Evolutionary conservation across 768 basidiomycete genomes (phyloP).

Genomic region (Hygrocybe coccinea): DNA sequence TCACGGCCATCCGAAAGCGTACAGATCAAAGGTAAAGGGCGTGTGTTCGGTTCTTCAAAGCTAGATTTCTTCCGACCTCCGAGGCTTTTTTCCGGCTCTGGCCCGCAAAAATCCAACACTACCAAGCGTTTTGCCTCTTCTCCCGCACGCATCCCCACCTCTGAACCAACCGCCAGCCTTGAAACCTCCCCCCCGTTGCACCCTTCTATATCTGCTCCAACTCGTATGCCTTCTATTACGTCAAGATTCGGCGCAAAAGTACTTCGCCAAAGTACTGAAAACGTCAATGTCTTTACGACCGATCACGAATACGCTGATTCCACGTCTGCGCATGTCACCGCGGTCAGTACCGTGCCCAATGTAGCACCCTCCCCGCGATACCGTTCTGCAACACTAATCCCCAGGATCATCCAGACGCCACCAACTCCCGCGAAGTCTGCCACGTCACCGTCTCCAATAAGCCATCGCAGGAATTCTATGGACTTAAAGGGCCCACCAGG

Average conservation of each 20-base stretch:
- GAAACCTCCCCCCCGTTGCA: constrained; percentile 1
- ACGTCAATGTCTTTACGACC: neutral
- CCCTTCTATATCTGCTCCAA: constrained; percentile 9
- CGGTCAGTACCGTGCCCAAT: neutral
- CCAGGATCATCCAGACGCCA: constrained; percentile 32
- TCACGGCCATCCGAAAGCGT: constrained; percentile 9
- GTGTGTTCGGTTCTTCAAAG: constrained; percentile 2
- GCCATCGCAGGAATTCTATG: constrained; percentile 28
- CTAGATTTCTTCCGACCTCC: constrained; percentile 4
- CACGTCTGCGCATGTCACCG: neutral
- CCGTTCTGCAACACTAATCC: constrained; percentile 4
- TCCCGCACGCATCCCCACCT: constrained; percentile 8
- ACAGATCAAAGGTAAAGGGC: constrained; percentile 1
- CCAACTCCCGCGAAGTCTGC: constrained; percentile 27
- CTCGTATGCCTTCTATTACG: constrained; percentile 4
- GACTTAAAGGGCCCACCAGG: constrained; percentile 27
- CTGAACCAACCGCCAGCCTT: neutral
- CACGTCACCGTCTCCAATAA: constrained; percentile 10
- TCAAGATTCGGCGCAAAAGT: neutral
- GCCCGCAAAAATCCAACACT: constrained; percentile 1
- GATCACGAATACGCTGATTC: neutral
- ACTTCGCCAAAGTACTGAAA: neutral
- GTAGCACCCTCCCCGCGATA: neutral
- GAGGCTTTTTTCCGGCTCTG: neutral
- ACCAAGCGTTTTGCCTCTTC: neutral